phyloP scores from a whole-genome alignment of 129 eudicot species.

The Cynara cardunculus region DNA sequence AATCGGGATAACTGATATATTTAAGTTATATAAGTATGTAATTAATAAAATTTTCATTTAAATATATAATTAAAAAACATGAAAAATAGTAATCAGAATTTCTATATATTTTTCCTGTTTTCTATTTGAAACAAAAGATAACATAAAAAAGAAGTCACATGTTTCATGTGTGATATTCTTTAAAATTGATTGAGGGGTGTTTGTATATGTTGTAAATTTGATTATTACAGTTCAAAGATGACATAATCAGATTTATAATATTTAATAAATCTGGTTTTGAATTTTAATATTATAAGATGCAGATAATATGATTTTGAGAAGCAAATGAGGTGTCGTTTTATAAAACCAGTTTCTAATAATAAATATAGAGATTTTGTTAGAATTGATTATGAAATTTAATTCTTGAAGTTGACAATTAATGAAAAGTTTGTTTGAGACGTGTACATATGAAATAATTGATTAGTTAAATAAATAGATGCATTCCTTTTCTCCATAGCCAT shows the following conservation, averaged over 20 bases:
- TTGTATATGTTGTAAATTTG: neutral
- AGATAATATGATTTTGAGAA: neutral
- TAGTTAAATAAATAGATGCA: neutral
- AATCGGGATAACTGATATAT: neutral
- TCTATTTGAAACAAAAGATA: neutral
- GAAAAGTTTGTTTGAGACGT: neutral
- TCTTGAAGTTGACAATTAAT: neutral
- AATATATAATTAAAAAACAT: too few relatives aligned
- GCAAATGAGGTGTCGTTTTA: neutral
- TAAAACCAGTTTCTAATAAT: neutral
- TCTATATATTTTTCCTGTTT: neutral
- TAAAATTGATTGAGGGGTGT: neutral
- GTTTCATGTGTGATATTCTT: neutral
- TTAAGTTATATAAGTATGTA: neutral
- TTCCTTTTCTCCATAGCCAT: neutral
- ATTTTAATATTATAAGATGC: neutral
- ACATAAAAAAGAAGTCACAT: neutral
- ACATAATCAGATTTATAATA: neutral
- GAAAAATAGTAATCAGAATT: neutral
- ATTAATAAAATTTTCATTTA: too few relatives aligned
- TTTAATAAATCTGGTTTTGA: neutral
- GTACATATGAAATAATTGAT: neutral
- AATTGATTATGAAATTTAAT: neutral
- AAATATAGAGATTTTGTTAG: neutral
- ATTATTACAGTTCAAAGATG: neutral